Base-by-base conservation (phyloP, 2,329 filamentous ascomycete genomes). In the Didymella pomorum region DNA sequence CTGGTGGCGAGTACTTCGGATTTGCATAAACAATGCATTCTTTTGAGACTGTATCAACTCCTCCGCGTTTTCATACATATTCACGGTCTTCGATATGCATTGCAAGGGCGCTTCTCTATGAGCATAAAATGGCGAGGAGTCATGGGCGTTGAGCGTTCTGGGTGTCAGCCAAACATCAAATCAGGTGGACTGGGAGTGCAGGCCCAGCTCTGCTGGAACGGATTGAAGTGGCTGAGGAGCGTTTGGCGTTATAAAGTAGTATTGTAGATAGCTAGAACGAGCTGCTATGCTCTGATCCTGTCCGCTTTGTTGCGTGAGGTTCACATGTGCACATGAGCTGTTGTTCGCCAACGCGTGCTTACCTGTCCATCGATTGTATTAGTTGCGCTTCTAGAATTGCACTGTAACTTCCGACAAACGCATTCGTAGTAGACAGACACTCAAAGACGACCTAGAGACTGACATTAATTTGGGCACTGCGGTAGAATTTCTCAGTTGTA, bases 1-100 rank as follows among this genome's bases (percentile, higher is more conserved):
- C 93, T 66, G 95, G 95, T 68, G 95, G 93, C 81, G 94, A 98
- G 78, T 98, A 89, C 77, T 99, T 99, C 78, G 95, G 95, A 62
- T 98, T 99, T 79, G 94, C 95, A 70, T 98, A 89, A 83, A 44
- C 29, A 29, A 11, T 26, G 31, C 14, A 56, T 23, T 20, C 23
- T 16, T 45, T 26, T 33, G 26, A 49, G 51, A 53, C 33, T 55
- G 48, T 48, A 41, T 54, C 39, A 31, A 60, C 21, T 56, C 50
- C 52, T 41, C 20, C 18, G 53, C 20, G 45, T 50, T 54, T 54
- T 48, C 48, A 56, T 64, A 66, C 52, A 60, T 63, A 58, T 63
- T 65, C 42, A 51, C 33, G 39, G 62, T 53, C 54, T 63, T 54
- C 29, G 46, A 56, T 62, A 69, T 68, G 70, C 71, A 73, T 73